phyloP scores from a whole-genome alignment of 495 filamentous ascomycete genomes.

The Trypethelium eluteriae region DNA sequence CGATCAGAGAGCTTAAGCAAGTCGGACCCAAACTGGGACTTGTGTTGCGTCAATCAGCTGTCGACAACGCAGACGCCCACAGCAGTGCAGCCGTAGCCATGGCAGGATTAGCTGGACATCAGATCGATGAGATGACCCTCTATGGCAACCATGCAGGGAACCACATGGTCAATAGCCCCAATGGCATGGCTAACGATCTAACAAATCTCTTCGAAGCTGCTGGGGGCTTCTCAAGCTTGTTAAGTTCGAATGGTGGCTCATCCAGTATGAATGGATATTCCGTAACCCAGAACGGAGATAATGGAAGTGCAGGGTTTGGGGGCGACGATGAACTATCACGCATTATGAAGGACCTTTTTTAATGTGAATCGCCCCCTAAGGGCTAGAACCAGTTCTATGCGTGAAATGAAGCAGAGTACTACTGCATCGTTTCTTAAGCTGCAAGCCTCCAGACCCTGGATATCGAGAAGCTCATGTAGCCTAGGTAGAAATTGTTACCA shows the following conservation, averaged over 20 bases:
- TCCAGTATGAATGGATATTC: constrained; percentile 8
- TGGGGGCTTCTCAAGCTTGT: constrained; percentile 48
- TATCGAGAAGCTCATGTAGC: no score
- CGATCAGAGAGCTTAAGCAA: constrained; percentile 68
- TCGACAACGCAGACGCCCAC: constrained; percentile 45
- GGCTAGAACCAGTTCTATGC: no score
- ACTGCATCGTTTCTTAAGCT: no score
- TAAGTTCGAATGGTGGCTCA: constrained; percentile 17
- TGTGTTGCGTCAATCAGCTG: constrained; percentile 32
- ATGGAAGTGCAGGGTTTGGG: constrained; percentile 46
- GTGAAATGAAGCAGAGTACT: no score
- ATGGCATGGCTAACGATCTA: constrained; percentile 54
- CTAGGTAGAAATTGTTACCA: no score
- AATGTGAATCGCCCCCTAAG: constrained; percentile 16
- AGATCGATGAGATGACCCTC: constrained; percentile 51
- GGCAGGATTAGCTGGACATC: constrained; percentile 65
- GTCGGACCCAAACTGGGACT: constrained; percentile 74
- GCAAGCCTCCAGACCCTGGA: no score
- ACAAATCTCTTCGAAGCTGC: constrained; percentile 65
- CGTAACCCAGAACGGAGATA: constrained; percentile 39
- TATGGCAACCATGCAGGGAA: constrained; percentile 34
- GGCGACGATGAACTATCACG: constrained; percentile 57
- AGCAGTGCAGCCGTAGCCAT: constrained; percentile 63
- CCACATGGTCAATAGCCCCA: constrained; percentile 28
- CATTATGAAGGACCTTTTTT: constrained; percentile 61